Conservation (phyloP, 192 early-diverging fungal species). For the Backusella westeae region DNA sequence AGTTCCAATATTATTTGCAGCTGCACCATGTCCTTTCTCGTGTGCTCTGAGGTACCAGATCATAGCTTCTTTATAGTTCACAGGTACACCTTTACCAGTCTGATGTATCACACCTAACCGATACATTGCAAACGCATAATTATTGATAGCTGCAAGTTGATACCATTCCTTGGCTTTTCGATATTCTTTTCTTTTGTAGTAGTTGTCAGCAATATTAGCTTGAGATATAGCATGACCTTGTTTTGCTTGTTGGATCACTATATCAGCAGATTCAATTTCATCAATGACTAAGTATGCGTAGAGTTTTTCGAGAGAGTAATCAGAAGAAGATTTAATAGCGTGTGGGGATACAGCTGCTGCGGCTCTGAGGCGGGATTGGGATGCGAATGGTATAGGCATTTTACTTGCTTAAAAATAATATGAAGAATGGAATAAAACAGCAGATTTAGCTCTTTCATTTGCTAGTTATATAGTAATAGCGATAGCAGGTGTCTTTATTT, state of each 20-base stretch:
- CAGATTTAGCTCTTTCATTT: neutral
- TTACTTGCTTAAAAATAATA: neutral
- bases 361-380: too few species aligned
- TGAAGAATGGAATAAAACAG: neutral
- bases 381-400: neutral
- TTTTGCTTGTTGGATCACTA: neutral
- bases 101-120: neutral
- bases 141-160: neutral
- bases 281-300: neutral
- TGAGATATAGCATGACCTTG: neutral
- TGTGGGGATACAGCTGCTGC: neutral
- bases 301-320: neutral
- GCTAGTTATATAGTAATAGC: neutral
- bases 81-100: neutral
- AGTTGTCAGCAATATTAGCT: neutral
- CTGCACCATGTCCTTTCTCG: neutral
- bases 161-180: neutral
- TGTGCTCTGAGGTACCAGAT: neutral
- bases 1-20: neutral
- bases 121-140: neutral
- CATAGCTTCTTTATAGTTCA: neutral
- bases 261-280: neutral
- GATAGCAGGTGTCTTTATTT: neutral
- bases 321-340: neutral
- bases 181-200: neutral